Evolutionary conservation across 108 stramenopile species (phyloP).

Genomic region (Cyclotella choctawhatcheeana): DNA sequence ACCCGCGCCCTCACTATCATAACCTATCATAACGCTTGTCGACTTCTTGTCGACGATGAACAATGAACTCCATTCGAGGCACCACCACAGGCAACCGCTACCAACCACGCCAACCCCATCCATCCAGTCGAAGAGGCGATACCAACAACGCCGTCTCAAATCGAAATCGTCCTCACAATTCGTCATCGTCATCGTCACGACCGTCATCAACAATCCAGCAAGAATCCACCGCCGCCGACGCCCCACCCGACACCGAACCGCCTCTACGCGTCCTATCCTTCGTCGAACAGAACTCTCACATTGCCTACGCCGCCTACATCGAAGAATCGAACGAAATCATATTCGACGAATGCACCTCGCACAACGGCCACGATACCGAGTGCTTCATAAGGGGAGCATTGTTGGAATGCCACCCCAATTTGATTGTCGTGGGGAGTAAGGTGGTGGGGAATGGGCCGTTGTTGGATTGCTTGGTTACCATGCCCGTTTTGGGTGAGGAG

Average conservation of each 20-base stretch:
- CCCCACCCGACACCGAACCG: conserved; percentile 55
- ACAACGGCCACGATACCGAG: conserved; percentile 61
- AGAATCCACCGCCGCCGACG: neutral
- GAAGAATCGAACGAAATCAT: conserved; percentile 79
- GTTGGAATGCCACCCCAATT: conserved; percentile 58
- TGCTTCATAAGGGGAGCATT: conserved; percentile 60
- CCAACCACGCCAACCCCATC: neutral
- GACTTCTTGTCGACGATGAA: no score
- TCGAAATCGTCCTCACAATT: neutral
- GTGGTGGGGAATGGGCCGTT: conserved; percentile 50
- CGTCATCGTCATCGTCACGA: neutral
- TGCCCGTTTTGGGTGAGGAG: conserved; percentile 22
- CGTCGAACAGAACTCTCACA: conserved; percentile 61
- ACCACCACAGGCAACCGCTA: conserved; percentile 10
- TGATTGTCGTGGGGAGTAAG: conserved; percentile 65
- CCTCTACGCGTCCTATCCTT: conserved; percentile 64
- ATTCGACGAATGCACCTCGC: conserved; percentile 52
- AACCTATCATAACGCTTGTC: no score
- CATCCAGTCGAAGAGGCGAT: neutral
- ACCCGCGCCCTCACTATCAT: no score
- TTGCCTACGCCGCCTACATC: conserved; percentile 81
- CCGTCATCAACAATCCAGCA: neutral
- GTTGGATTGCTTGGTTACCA: conserved; percentile 52
- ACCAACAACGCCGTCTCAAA: no score
- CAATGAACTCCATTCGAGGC: neutral